Evolutionary conservation across 495 filamentous ascomycete genomes (phyloP).

Genomic region (Neurospora terricola): DNA sequence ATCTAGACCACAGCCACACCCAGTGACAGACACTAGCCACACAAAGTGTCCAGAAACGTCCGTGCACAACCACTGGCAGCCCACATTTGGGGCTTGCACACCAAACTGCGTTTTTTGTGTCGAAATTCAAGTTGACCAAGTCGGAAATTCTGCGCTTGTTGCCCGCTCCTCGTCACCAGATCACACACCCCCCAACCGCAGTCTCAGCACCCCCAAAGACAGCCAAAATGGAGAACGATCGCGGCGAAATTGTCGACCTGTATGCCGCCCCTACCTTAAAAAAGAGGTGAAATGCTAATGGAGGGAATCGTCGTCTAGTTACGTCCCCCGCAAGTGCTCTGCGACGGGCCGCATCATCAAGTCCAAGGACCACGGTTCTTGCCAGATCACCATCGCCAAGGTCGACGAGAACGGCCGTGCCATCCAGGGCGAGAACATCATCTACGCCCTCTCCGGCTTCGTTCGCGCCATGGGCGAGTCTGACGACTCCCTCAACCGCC

Average conservation of each 20-base stretch:
- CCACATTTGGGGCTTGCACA: constrained; percentile 19
- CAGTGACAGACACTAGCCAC: background rate
- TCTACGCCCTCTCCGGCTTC: constrained; percentile 96
- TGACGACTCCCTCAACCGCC: constrained; percentile 91
- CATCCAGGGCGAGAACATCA: constrained; percentile 94
- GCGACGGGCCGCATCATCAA: constrained; percentile 98
- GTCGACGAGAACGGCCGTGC: constrained; percentile 92
- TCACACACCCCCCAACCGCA: constrained; percentile 17
- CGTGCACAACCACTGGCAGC: constrained; percentile 8
- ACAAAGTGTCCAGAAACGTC: background rate
- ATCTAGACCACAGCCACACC: background rate
- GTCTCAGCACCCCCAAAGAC: constrained; percentile 18
- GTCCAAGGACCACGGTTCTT: constrained; percentile 93
- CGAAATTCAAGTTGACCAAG: constrained; percentile 17
- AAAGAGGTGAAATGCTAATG: background rate
- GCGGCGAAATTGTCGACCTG: constrained; percentile 97
- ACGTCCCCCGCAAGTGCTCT: constrained; percentile 97
- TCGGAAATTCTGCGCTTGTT: constrained; percentile 19
- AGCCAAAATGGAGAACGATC: constrained; percentile 35
- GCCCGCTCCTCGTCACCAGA: constrained; percentile 18
- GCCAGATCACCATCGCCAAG: constrained; percentile 84
- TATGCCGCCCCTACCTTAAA: constrained; percentile 51
- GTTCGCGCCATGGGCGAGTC: constrained; percentile 95
- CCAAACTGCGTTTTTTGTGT: constrained; percentile 14
- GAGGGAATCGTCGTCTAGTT: constrained; percentile 45